Evolutionary conservation across 176 grass and related monocot species (phyloP), one percentile per base, ranked within the genome.

Genomic region (Carex myosuroides): DNA sequence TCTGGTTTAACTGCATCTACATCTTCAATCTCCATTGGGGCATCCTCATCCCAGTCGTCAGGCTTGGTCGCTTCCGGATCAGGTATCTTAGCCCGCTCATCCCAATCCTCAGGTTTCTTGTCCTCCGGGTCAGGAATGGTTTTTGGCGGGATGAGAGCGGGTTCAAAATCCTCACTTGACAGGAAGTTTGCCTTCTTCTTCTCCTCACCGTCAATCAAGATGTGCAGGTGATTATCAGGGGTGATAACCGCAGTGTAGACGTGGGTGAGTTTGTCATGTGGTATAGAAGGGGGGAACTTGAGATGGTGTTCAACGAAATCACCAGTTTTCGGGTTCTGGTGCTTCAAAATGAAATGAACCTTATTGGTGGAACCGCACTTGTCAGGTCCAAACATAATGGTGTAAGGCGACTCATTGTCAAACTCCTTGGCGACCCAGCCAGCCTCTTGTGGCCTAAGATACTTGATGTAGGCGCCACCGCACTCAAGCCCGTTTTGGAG

Each of bases 331-430:
- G 96, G 96, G 68, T 92, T 99, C 90, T 99, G 90, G 93, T 99
- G 96, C 64, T 91, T 89, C 64, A 99, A 70, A 81, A 99, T 99
- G 81, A 99, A 99, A 84, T 99, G 96, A 62, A 99, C 93, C 85
- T 99, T 99, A 87, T 99, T 95, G 6, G 96, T 99, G 39, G 90
- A 92, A 53, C 96, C 96, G 81, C 96, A 99, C 62, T 99, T 99
- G 87, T 99, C 96, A 64, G 96, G 96, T 73, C 96, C 96, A 89
- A 99, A 99, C 96, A 99, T 99, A n/a, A 99, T 95, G 26, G 86
- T 69, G 81, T 99, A 99, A 70, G 96, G 96, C 56, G 93, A 91
- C n/a, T 95, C 93, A 79, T 95, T 99, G 22, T 95, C 93, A 81
- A 99, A 99, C 29, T 86, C 91, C 77, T 94, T 93, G 60, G 91